Base-by-base conservation (phyloP, 768 basidiomycete genomes). In the Sporobolomyces roseus region DNA sequence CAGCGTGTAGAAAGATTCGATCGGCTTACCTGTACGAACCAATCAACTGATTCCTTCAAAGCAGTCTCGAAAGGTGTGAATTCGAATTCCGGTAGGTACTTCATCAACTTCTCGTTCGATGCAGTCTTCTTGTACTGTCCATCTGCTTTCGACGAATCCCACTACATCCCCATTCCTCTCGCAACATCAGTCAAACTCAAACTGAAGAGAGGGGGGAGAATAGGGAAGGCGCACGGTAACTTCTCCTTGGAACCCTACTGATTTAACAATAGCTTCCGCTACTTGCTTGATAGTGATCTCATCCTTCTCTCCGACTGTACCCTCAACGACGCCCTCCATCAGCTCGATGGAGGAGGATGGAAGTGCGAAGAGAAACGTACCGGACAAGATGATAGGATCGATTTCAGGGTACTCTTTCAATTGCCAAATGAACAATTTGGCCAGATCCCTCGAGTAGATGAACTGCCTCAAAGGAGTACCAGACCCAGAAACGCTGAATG, bases 91-190 rank as follows among this genome's bases (percentile, higher is more conserved):
- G 87, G 87, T 56, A 93, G 86, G 60, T 89, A 80, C n/a, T 79
- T 80, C 55, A 90, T 77, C 9, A 96, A 81, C 79, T 93, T 94
- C 76, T 84, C 86, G 80, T 98, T 98, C 43, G 91, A 91, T 23
- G 93, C 93, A 1, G 93, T 93, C 80, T 97, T 97, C 74, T 93
- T 87, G 84, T 87, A 93, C 79, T 97, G 93, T 2, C 94, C 93
- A 75, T 98, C 94, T 13, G 93, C 86, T 60, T 85, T 85, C 30
- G 84, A 81, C 38, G 87, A 85, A 79, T 96, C 91, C 78, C 93
- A 96, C 89, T 91, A 63, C 17, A 46, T 43, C 4, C n/a, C n/a
- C n/a, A n/a, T n/a, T n/a, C n/a, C n/a, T n/a, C n/a, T n/a, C n/a
- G n/a, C n/a, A n/a, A n/a, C n/a, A n/a, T n/a, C n/a, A n/a, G n/a